Percentiles rank a stretch among this genome's conserved stretches.
Conservation (phyloP, 805 yeast genomes). For the Candida rishiriensis region DNA sequence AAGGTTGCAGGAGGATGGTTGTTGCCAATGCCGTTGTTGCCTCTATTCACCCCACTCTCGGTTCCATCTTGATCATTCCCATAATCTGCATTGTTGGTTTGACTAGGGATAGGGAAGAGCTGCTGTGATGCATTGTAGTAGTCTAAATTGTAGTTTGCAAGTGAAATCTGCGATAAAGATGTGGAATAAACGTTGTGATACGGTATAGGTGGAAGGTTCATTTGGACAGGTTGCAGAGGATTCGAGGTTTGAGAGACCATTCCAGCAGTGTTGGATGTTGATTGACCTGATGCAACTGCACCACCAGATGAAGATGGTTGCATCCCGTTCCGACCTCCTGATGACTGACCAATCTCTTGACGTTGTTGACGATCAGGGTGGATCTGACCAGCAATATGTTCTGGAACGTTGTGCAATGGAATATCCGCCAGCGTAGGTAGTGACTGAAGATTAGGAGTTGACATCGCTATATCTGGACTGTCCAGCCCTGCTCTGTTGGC, state of each 20-base stretch:
- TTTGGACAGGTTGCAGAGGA: not conserved
- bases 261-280: not conserved
- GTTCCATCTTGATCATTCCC: not conserved
- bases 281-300: not conserved
- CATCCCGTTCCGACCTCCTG: no score
- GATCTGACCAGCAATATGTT: constrained; percentile 8
- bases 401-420: constrained; percentile 20
- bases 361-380: not conserved
- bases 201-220: not conserved
- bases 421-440: constrained; percentile 9
- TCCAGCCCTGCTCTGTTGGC: not conserved
- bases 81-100: constrained; percentile 1
- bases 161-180: constrained; percentile 18
- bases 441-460: constrained; percentile 5
- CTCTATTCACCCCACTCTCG: not conserved
- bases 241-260: constrained; percentile 1
- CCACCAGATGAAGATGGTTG: constrained; percentile 1
- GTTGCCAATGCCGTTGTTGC: constrained; percentile 3
- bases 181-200: constrained; percentile 8
- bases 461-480: constrained; percentile 1
- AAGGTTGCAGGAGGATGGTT: constrained; percentile 8
- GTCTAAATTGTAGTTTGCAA: constrained; percentile 20
- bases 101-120: constrained; percentile 16
- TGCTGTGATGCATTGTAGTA: constrained; percentile 20
- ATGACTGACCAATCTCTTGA: no score